Percentiles rank a stretch among this genome's conserved stretches.
These are phyloP conservation scores for Gamarada debralockiae DNA, from an alignment of 495 filamentous ascomycete species.

Conservation along the genomic window DNA sequence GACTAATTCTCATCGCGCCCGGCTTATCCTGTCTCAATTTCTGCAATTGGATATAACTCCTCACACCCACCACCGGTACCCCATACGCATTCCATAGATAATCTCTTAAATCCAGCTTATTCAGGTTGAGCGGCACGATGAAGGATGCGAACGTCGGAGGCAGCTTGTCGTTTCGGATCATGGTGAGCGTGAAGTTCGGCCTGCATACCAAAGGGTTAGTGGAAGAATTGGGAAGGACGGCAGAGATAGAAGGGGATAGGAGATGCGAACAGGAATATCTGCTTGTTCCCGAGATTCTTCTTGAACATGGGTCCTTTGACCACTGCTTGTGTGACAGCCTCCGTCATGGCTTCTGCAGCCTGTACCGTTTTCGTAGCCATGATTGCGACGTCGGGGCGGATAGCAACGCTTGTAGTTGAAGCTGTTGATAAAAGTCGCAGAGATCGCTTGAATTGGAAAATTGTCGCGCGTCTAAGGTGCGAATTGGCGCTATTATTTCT, in stretches of 20 bases:
- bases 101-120: slow-evolving; percentile 88
- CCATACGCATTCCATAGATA: slow-evolving; percentile 78
- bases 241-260: neutral
- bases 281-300: slow-evolving; percentile 45
- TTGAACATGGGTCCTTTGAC: neutral
- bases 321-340: slow-evolving; percentile 5
- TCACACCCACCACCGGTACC: slow-evolving; percentile 61
- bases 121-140: slow-evolving; percentile 79
- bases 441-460: neutral
- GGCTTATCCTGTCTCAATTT: slow-evolving; percentile 48
- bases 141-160: slow-evolving; percentile 78
- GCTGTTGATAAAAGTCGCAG: neutral
- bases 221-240: neutral
- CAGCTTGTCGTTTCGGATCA: slow-evolving; percentile 67
- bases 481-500: too few species aligned
- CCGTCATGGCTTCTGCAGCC: neutral
- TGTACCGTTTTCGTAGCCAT: neutral
- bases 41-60: slow-evolving; percentile 73
- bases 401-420: neutral
- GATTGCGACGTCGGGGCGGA: neutral
- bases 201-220: slow-evolving; percentile 37
- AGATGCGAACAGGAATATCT: slow-evolving; percentile 57
- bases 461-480: too few species aligned
- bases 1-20: slow-evolving; percentile 30
- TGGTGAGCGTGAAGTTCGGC: slow-evolving; percentile 71